A percentile compares a stretch with the other conserved stretches of the same genome.
phyloP scores from a whole-genome alignment of 2,329 filamentous ascomycete genomes.

The Aaosphaeria pasadenensis region DNA sequence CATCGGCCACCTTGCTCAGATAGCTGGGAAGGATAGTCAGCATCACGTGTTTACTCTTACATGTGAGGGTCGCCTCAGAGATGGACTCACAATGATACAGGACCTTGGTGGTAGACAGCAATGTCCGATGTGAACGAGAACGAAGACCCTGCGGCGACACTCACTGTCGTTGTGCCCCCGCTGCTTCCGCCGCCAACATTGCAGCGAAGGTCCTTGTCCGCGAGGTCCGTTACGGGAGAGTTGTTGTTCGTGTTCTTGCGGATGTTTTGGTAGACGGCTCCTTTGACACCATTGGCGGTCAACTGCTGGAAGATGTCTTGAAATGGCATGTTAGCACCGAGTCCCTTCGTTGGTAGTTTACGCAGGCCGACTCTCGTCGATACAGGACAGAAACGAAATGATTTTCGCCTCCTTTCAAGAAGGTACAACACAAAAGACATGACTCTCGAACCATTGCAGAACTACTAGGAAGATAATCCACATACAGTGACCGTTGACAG shows the following conservation, averaged over 20 bases:
- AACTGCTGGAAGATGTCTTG: conserved; percentile 30
- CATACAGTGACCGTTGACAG: conserved; percentile 19
- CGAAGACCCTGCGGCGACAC: conserved; percentile 12
- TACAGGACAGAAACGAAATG: too few species aligned
- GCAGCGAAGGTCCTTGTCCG: conserved; percentile 16
- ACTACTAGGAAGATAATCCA: neutral
- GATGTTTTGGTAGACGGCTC: conserved; percentile 34
- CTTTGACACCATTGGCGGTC: conserved; percentile 19
- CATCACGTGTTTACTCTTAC: neutral
- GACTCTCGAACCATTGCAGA: too few species aligned
- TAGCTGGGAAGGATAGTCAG: conserved; percentile 6
- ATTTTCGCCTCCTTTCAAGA: too few species aligned
- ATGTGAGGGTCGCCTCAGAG: neutral
- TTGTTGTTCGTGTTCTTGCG: conserved; percentile 49
- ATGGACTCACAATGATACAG: conserved; percentile 10
- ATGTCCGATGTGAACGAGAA: conserved; percentile 13
- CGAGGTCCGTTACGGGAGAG: conserved; percentile 42
- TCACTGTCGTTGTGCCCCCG: conserved; percentile 9
- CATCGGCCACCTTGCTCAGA: conserved; percentile 17
- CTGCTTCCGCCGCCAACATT: conserved; percentile 15
- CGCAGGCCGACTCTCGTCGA: too few species aligned
- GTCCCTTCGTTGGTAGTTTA: too few species aligned
- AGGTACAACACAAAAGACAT: too few species aligned
- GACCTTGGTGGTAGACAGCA: conserved; percentile 20
- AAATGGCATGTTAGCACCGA: neutral